These are phyloP conservation scores for Peniophora sp. DNA, from an alignment of 1,284 basidiomycete genomes.

Conservation along the genomic window DNA sequence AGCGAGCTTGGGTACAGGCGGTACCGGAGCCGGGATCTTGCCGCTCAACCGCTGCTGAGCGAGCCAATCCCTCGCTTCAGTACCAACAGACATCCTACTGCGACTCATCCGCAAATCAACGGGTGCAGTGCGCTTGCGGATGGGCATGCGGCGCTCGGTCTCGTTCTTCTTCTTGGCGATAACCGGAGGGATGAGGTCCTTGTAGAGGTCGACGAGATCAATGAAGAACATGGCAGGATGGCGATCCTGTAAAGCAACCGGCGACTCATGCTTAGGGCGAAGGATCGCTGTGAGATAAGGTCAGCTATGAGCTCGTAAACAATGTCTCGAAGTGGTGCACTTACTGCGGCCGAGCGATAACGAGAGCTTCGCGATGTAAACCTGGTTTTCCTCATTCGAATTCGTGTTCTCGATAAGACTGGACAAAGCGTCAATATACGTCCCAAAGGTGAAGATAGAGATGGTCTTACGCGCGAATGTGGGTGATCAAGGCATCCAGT, in stretches of 20 bases:
- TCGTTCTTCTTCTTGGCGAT: constrained; percentile 81
- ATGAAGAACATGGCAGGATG: constrained; percentile 79
- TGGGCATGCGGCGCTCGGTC: constrained; percentile 72
- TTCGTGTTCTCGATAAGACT: constrained; percentile 69
- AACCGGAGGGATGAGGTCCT: constrained; percentile 70
- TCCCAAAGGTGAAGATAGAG: not conserved
- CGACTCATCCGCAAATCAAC: constrained; percentile 84
- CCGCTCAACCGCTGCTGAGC: constrained; percentile 40
- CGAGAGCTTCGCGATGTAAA: constrained; percentile 82
- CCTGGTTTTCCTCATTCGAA: constrained; percentile 62
- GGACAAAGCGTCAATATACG: not conserved
- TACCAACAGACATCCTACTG: constrained; percentile 32
- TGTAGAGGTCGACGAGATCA: constrained; percentile 78
- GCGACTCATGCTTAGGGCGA: constrained; percentile 75
- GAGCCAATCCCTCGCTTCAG: constrained; percentile 40
- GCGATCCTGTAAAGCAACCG: constrained; percentile 80
- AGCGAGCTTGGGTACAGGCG: constrained; percentile 18
- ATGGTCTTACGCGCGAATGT: constrained; percentile 61
- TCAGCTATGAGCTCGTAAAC: not conserved
- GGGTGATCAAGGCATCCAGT: constrained; percentile 72
- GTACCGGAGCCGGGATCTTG: constrained; percentile 29
- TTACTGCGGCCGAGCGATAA: constrained; percentile 80
- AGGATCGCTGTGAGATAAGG: constrained; percentile 51
- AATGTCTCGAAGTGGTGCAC: constrained; percentile 18
- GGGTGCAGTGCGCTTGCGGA: constrained; percentile 81